Percentiles rank a stretch among this genome's conserved stretches.
Evolutionary conservation across 768 basidiomycete species (phyloP).

Genomic region (Amanita rubescens): DNA sequence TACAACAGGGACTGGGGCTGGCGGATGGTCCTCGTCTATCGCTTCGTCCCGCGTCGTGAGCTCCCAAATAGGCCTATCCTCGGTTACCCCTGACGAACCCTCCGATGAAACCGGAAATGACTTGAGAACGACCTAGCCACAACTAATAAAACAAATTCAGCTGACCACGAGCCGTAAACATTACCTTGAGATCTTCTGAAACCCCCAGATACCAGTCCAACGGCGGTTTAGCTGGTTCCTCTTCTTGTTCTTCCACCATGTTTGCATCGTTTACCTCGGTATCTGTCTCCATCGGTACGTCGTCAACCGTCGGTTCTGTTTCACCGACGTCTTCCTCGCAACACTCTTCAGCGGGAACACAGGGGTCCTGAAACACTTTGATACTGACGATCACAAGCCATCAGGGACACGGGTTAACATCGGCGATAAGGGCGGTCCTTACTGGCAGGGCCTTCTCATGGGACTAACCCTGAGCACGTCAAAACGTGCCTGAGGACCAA

Average conservation of each 20-base stretch:
- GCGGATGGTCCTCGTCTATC: not conserved
- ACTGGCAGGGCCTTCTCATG: conserved; percentile 4
- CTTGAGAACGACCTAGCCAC: conserved; percentile 2
- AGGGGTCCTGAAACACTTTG: not conserved
- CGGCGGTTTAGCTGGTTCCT: not conserved
- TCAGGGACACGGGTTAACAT: not conserved
- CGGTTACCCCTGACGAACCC: not conserved
- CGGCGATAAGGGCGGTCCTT: not conserved
- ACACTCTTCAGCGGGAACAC: not conserved
- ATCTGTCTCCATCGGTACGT: not conserved
- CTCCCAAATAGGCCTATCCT: conserved; percentile 4
- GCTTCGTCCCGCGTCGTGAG: conserved; percentile 1
- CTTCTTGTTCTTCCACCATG: not conserved
- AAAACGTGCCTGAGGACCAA: conserved; percentile 2
- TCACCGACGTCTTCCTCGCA: not conserved
- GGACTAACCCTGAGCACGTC: conserved; percentile 1
- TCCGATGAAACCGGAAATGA: not conserved
- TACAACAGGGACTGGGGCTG: not conserved
- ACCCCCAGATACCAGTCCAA: conserved; percentile 5
- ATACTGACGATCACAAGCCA: not conserved
- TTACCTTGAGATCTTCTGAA: conserved; percentile 4
- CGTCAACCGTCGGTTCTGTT: not conserved
- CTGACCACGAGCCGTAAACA: not conserved
- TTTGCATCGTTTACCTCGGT: not conserved
- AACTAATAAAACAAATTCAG: not conserved